These are phyloP conservation scores for Saturnispora sanitii DNA, from an alignment of 805 yeast species.

Conservation along the genomic window DNA sequence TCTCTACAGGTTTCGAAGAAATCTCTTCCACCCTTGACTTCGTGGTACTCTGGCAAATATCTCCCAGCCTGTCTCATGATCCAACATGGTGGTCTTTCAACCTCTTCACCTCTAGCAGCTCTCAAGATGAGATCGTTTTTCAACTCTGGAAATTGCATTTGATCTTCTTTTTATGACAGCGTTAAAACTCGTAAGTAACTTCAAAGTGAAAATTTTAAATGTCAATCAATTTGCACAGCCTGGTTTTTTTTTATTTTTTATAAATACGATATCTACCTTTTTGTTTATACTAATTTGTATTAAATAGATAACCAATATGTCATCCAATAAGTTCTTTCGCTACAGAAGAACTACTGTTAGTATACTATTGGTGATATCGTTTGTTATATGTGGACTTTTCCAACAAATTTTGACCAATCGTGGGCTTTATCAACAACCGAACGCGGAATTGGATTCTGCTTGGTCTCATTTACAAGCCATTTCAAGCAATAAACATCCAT, in stretches of 20 bases:
- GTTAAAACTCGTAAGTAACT: not conserved
- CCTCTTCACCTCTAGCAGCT: slow-evolving; percentile 83
- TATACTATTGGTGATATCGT: slow-evolving; percentile 40
- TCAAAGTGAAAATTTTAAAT: not conserved
- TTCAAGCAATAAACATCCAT: slow-evolving; percentile 64
- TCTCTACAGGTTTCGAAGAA: slow-evolving; percentile 94
- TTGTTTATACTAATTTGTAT: not conserved
- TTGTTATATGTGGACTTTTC: slow-evolving; percentile 30
- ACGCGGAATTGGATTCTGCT: slow-evolving; percentile 27
- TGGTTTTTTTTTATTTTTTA: not conserved
- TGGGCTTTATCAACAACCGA: not conserved
- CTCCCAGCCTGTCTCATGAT: slow-evolving; percentile 98
- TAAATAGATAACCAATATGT: not conserved
- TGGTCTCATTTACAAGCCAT: slow-evolving; percentile 72
- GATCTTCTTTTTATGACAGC: not conserved
- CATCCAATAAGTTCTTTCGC: slow-evolving; percentile 23
- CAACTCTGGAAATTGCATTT: slow-evolving; percentile 53
- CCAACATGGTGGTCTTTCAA: slow-evolving; percentile 97
- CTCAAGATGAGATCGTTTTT: slow-evolving; percentile 85
- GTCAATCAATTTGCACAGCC: not conserved
- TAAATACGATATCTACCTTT: not conserved
- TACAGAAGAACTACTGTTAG: slow-evolving; percentile 67
- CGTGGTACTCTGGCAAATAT: slow-evolving; percentile 83
- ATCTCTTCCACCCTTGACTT: slow-evolving; percentile 75
- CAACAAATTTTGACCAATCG: slow-evolving; percentile 27